Evolutionary conservation across 2,329 filamentous ascomycete genomes (phyloP), one percentile per base, ranked within the genome.

Genomic region (Trichoderma sp.): DNA sequence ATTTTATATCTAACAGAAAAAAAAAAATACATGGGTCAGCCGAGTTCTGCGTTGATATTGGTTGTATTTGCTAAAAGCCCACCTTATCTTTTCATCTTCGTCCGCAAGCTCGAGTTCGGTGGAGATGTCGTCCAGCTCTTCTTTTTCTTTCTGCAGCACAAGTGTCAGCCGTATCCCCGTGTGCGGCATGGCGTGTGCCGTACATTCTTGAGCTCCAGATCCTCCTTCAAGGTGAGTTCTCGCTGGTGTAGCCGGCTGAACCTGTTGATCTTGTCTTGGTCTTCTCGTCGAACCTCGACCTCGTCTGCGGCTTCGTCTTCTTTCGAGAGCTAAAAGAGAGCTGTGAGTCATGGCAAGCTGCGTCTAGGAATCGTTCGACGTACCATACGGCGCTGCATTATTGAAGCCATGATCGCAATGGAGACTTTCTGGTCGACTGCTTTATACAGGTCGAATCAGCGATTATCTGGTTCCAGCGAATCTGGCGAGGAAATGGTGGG

Each of bases 181-280:
- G 29, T n/a, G 59, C 13, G 22, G 19, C 9, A 54, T 22, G 10
- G 19, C 2, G 19, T 4, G 8, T 58, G 9, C 19, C 88, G 70
- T 78, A 94, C 94, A 78, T 89, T 89, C 78, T 97, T 97, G 6
- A 81, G 78, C 76, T 91, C 90, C 71, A 98, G 81, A 73, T 95
- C 89, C 57, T 96, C 93, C 76, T 96, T 90, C 4, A 98, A 79
- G 3, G 84, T 80, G 37, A 91, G 85, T 78, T 97, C 92, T 61
- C 92, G 90, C 78, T 96, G 93, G 79, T 99, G 95, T 70, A 99
- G 84, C 53, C 93, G 90, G 80, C 94, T 97, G 84, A 99, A 99
- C 72, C 89, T 90, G 82, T 99, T 99, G 87, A 99, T 99, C 82
- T 95, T 97, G 82, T 98, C 94, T 80, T 99, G 95, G 78, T 99